Base-by-base conservation (phyloP, 1,139 yeast species). In the Taphrina communis region DNA sequence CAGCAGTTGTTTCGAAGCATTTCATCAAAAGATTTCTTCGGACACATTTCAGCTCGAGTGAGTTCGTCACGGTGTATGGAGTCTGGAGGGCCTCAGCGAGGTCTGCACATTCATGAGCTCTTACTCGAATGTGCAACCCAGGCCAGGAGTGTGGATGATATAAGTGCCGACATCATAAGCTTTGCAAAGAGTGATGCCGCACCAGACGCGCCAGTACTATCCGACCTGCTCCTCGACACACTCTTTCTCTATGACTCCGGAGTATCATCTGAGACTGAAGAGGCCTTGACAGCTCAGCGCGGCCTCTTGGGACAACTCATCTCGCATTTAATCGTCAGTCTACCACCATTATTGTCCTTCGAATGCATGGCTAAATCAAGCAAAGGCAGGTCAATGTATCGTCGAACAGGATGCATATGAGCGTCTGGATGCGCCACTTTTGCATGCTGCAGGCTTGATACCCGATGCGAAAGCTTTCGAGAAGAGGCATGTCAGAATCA, bases 401-500 rank as follows among this genome's bases (percentile, higher is more conserved):
- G 19, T 17, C 21, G 62, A 58, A 36, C 52, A 42, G 14, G 62
- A 58, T 31, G 62, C 62, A 12, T 63, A 44, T 38, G 67, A 63
- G 38, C 53, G 67, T 6, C 46, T 63, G 42, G 67, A 63, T 14
- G 46, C 67, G 11, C 55, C 67, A 8, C 41, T 63, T n/a, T 61
- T 53, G 19, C 36, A 19, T 19, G 48, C 52, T 17, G 67, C 67
- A 35, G 46, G 55, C 21, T 39, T 63, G 35, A 63, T 63, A 0
- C 44, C 55, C 14, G 67, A 63, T 38, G 46, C 67, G 4, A 60
- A 60, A 21, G 67, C 67, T 3, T 66, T 59, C 39, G 80, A 84
- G 73, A 78, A 82, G 71, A 76, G 80, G 44, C 74, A 78, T 25
- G 80, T 84, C 53, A 78, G 87, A 12, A 75, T 78, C 80, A 85